These are phyloP conservation scores for Chlorella sp. DNA, from an alignment of 139 green algal species.

Conservation along the genomic window DNA sequence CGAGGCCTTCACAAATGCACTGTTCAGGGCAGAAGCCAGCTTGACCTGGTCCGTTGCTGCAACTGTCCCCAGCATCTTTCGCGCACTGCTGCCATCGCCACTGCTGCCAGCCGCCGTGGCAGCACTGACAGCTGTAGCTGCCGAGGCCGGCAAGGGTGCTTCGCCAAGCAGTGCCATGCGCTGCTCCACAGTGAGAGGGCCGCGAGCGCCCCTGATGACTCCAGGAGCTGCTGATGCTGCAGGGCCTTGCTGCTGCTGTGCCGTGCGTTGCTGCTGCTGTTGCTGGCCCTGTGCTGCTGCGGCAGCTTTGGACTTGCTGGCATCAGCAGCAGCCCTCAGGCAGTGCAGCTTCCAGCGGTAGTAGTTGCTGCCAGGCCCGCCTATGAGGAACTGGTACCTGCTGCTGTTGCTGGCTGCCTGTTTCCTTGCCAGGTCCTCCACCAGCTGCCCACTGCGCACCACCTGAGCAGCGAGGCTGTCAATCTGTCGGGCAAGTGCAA, in stretches of 20 bases:
- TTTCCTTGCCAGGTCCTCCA: constrained; percentile 73
- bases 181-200: constrained; percentile 50
- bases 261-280: too few relatives aligned
- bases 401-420: constrained; percentile 24
- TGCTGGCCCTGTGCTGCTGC: too few relatives aligned
- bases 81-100: too few relatives aligned
- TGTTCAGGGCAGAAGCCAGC: too few relatives aligned
- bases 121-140: neutral
- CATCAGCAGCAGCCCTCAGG: constrained; percentile 18
- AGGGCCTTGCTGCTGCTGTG: too few relatives aligned
- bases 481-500: constrained; percentile 47
- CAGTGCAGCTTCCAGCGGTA: constrained; percentile 60
- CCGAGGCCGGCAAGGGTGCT: constrained; percentile 29
- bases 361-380: constrained; percentile 53
- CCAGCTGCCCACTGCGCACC: constrained; percentile 66
- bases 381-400: constrained; percentile 4
- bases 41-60: too few relatives aligned
- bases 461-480: constrained; percentile 71
- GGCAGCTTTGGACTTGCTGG: too few relatives aligned
- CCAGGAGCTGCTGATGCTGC: too few relatives aligned
- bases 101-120: constrained; percentile 4
- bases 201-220: too few relatives aligned
- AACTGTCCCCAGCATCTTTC: too few relatives aligned
- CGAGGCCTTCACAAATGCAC: too few relatives aligned
- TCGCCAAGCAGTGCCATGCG: constrained; percentile 58